Base-by-base conservation (phyloP, 176 grass and related monocot genomes). In the Rhipidocladum racemiflorum region DNA sequence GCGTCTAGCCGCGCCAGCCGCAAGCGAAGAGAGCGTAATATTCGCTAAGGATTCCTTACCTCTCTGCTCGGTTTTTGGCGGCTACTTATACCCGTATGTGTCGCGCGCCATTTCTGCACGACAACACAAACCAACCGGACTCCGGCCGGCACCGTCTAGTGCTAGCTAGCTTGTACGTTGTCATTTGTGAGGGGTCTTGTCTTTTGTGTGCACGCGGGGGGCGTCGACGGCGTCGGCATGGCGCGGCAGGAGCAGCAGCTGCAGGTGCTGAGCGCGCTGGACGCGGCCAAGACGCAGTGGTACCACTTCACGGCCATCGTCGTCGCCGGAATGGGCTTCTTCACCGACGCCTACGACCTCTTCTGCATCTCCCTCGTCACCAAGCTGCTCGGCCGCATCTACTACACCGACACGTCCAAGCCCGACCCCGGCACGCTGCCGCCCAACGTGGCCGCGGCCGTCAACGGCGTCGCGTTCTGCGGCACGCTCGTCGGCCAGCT, bases 341-440 rank as follows among this genome's bases (percentile, higher is more conserved):
- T 97, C 84, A 97, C 94, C 0, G 94, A 97, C 56, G 91, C 91
- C 17, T 97, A 97, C 67, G 94, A 97, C 80, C 91, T 97, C 70
- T 97, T 97, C 87, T 91, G 84, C 80, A 93, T 97, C 78, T 91
- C 89, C 27, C 72, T 91, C 44, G 87, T 97, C 46, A 84, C 89
- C 50, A 94, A 94, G 89, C 84, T 89, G 0, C 87, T 94, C 9
- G 89, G 92, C 21, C 89, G 92, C 54, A 60, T 91, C 57, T 94
- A 94, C 87, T 94, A 94, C 84, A 88, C 72, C 14, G 88, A 86
- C 45, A 7, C 18, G n/a, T 0, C 20, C 70, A 68, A 79, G 65
- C 8, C 30, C 2, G 67, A 54, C 36, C 90, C 87, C 0, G 90
- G 90, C 4, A 72, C 69, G 0, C 90, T 92, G 0, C 92, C 92